phyloP scores from a whole-genome alignment of 768 basidiomycete genomes.

The Xerocomellus intermedius region DNA sequence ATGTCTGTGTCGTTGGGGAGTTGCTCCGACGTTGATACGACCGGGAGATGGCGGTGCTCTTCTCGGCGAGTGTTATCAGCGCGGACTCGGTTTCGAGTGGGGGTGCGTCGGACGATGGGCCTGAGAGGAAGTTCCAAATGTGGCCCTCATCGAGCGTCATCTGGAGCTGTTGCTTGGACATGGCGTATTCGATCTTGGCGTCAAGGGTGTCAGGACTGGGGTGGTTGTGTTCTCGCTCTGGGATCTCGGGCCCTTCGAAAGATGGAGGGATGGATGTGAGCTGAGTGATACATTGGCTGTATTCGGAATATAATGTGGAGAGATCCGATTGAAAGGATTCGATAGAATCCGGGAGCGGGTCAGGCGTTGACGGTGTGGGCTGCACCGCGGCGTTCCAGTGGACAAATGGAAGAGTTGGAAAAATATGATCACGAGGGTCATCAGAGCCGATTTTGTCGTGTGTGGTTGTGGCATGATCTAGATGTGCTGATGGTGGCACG shows the following conservation, averaged over 20 bases:
- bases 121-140: constrained; percentile 52
- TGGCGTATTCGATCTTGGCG: constrained; percentile 41
- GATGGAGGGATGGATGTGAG: constrained; percentile 41
- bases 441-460: constrained; percentile 8
- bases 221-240: constrained; percentile 1
- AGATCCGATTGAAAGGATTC: constrained; percentile 38
- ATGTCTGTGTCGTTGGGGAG: constrained; percentile 63
- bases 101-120: constrained; percentile 6
- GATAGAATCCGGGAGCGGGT: constrained; percentile 12
- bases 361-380: neutral
- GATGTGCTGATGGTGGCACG: constrained; percentile 7
- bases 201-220: constrained; percentile 31
- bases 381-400: constrained; percentile 28
- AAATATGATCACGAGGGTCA: constrained; percentile 16
- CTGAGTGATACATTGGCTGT: constrained; percentile 46
- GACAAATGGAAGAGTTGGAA: constrained; percentile 20
- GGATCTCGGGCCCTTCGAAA: constrained; percentile 13
- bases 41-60: constrained; percentile 55
- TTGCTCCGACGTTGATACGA: constrained; percentile 65
- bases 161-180: constrained; percentile 63
- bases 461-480: constrained; percentile 5
- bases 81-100: constrained; percentile 22
- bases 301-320: constrained; percentile 49
- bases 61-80: constrained; percentile 40
- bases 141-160: constrained; percentile 59